A percentile compares a stretch with the other conserved stretches of the same genome.
Conservation (phyloP, 2,329 filamentous ascomycete species). For the Ophiocordyceps polyrhachis-furcata region DNA sequence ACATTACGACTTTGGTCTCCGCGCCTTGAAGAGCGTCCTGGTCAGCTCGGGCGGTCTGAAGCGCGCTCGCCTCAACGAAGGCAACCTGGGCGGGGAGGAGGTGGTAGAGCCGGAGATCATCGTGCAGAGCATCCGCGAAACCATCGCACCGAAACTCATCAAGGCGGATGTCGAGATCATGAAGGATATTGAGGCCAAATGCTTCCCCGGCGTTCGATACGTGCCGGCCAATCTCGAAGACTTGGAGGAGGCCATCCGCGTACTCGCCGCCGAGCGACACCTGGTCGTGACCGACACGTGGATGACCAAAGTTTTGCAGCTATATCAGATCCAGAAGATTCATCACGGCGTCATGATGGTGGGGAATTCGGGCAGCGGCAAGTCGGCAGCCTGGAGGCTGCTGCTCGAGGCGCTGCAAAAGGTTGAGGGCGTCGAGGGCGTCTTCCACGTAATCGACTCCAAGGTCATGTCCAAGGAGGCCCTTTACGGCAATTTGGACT, state of each 20-base stretch:
- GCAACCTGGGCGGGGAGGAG: slow-evolving; percentile 44
- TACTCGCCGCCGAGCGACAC: slow-evolving; percentile 68
- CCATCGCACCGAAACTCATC: slow-evolving; percentile 93
- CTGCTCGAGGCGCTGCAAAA: slow-evolving; percentile 79
- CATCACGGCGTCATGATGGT: slow-evolving; percentile 99
- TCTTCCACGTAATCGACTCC: slow-evolving; percentile 94
- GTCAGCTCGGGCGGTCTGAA: slow-evolving; percentile 96
- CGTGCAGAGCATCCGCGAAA: slow-evolving; percentile 94
- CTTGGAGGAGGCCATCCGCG: slow-evolving; percentile 63
- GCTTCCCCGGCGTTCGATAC: slow-evolving; percentile 88
- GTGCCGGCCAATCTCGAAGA: slow-evolving; percentile 70
- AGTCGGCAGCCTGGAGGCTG: slow-evolving; percentile 87
- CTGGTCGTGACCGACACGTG: slow-evolving; percentile 83
- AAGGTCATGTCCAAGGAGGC: slow-evolving; percentile 99
- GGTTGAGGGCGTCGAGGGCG: slow-evolving; percentile 80
- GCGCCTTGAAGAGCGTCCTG: slow-evolving; percentile 94
- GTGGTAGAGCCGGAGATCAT: slow-evolving; percentile 91
- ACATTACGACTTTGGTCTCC: slow-evolving; percentile 96
- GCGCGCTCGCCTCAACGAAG: slow-evolving; percentile 51
- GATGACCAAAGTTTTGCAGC: slow-evolving; percentile 93
- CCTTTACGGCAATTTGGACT: slow-evolving; percentile 86
- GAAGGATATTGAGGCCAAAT: slow-evolving; percentile 60
- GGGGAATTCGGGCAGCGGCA: slow-evolving; percentile 90
- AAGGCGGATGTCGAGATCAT: slow-evolving; percentile 80
- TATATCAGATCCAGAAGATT: slow-evolving; percentile 94